These are phyloP conservation scores for Pachysandra terminalis DNA, from an alignment of 164 flowering plant genomes.

Conservation along the genomic window DNA sequence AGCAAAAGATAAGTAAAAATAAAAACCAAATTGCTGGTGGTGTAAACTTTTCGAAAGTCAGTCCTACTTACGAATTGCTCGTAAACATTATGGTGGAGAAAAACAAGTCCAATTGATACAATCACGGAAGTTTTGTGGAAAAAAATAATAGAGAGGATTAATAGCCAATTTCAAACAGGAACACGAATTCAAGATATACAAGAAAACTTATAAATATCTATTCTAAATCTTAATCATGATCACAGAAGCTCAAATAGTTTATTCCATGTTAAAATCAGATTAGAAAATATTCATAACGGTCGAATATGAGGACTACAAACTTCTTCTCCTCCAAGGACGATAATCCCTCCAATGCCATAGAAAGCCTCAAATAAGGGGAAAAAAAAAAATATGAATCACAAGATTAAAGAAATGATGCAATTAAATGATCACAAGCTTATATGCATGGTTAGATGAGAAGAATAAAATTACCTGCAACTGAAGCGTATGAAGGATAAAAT, in stretches of 20 bases:
- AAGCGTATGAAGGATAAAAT: slow-evolving; percentile 77
- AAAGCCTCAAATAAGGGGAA: not conserved
- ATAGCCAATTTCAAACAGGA: too few species aligned
- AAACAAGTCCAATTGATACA: not conserved
- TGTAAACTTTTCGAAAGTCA: not conserved
- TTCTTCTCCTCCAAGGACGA: too few species aligned
- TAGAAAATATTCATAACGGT: too few species aligned
- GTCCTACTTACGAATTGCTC: not conserved
- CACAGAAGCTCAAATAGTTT: too few species aligned
- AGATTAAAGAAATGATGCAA: not conserved
- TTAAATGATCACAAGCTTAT: not conserved
- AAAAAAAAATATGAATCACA: not conserved
- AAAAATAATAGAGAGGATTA: too few species aligned
- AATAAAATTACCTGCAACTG: slow-evolving; percentile 61
- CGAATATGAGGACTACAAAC: too few species aligned
- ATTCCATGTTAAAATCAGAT: too few species aligned
- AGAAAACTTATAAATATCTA: too few species aligned
- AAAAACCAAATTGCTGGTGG: not conserved
- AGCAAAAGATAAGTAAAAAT: not conserved
- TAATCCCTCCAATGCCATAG: not conserved
- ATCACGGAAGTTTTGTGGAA: not conserved
- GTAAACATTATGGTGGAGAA: not conserved
- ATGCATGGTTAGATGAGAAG: too few species aligned
- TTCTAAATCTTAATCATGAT: too few species aligned
- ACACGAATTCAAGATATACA: too few species aligned